A percentile compares a stretch with the other conserved stretches of the same genome.
phyloP scores from a whole-genome alignment of 2,329 filamentous ascomycete species.

The Pseudofabraea citricarpa region DNA sequence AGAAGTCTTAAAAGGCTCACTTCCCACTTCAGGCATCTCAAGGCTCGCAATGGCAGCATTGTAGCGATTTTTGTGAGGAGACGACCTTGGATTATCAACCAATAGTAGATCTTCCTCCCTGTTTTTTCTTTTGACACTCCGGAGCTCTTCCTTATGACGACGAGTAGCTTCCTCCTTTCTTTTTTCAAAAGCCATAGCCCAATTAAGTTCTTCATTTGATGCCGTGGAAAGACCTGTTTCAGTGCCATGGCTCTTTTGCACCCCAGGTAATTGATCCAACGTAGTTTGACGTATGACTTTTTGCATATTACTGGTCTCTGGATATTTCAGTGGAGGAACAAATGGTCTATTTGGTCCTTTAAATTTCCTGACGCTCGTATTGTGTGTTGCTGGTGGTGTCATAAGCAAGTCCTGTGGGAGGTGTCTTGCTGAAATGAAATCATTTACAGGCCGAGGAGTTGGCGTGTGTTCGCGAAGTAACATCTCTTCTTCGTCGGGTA shows the following conservation, averaged over 20 bases:
- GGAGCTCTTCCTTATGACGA: slow-evolving; percentile 21
- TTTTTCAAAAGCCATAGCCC: slow-evolving; percentile 28
- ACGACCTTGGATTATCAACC: slow-evolving; percentile 6
- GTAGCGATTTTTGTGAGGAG: slow-evolving; percentile 26
- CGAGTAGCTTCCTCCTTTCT: slow-evolving; percentile 25
- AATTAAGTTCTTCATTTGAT: slow-evolving; percentile 18
- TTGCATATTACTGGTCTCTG: slow-evolving; percentile 1
- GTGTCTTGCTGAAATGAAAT: slow-evolving; percentile 21
- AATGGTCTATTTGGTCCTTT: slow-evolving; percentile 19
- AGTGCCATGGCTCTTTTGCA: slow-evolving; percentile 6
- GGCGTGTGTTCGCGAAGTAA: not conserved
- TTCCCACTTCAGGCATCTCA: slow-evolving; percentile 4
- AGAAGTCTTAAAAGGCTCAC: slow-evolving; percentile 12
- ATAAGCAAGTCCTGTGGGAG: slow-evolving; percentile 8
- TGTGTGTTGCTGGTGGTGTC: slow-evolving; percentile 11
- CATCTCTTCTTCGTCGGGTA: not conserved
- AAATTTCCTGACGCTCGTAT: slow-evolving; percentile 2
- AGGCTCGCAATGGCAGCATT: slow-evolving; percentile 20
- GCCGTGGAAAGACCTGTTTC: not conserved
- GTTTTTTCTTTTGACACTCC: too few relatives aligned
- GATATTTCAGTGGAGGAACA: slow-evolving; percentile 11
- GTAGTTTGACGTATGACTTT: slow-evolving; percentile 15
- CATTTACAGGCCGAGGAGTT: slow-evolving; percentile 7
- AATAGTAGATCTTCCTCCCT: slow-evolving; percentile 5
- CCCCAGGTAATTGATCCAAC: too few relatives aligned